Conservation (phyloP, 2,329 filamentous ascomycete species). For the Tolypocladium tundrense region DNA sequence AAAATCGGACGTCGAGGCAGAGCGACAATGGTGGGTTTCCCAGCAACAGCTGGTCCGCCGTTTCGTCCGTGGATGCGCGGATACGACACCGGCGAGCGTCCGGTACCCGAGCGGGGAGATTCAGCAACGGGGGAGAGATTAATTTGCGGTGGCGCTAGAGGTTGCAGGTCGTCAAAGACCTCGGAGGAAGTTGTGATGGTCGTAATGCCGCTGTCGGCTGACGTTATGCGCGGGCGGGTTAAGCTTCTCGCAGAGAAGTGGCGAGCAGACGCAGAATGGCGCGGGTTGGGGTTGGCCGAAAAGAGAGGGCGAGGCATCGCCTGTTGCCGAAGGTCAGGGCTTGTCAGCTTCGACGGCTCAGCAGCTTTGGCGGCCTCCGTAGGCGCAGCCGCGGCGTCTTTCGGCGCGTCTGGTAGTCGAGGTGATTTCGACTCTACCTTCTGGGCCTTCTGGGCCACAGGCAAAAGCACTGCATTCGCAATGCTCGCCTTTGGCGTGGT, state of each 20-base stretch:
- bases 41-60: conserved; percentile 2
- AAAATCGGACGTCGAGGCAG: conserved; percentile 22
- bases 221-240: conserved; percentile 14
- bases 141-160: conserved; percentile 11
- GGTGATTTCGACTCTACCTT: not conserved
- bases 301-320: conserved; percentile 12
- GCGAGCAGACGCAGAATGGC: conserved; percentile 9
- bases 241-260: conserved; percentile 11
- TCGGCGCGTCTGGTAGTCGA: not conserved
- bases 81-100: conserved; percentile 20
- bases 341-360: not conserved
- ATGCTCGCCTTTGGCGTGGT: conserved; percentile 4
- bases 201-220: conserved; percentile 21
- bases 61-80: conserved; percentile 17
- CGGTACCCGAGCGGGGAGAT: conserved; percentile 25
- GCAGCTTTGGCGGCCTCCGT: too few species aligned
- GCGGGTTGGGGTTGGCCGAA: conserved; percentile 11
- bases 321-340: not conserved
- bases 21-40: conserved; percentile 11
- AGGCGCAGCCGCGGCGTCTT: not conserved
- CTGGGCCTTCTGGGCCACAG: not conserved
- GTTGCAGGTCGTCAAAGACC: conserved; percentile 9
- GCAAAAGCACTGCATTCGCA: conserved; percentile 1
- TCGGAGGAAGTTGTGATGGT: conserved; percentile 20
- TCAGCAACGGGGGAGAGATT: conserved; percentile 40